Conservation (phyloP, 2,329 filamentous ascomycete species). For the Annulohypoxylon truncatum region DNA sequence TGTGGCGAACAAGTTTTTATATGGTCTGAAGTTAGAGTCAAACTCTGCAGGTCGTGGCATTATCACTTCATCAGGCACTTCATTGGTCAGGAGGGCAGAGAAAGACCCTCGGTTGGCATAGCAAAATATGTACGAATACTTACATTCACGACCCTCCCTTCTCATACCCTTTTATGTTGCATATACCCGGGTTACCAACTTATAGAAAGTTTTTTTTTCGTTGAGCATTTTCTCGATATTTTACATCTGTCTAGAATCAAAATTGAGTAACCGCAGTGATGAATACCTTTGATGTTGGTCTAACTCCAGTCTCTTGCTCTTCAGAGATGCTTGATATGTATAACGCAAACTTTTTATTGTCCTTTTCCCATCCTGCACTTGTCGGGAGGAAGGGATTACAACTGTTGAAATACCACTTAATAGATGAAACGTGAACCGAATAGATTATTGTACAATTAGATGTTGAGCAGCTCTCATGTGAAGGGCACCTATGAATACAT, state of each 20-base stretch:
- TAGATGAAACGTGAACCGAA: no score
- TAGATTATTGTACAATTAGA: no score
- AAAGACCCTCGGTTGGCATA: conserved; percentile 24
- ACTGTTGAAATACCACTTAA: no score
- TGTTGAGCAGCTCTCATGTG: no score
- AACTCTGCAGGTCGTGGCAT: conserved; percentile 9
- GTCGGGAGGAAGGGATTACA: no score
- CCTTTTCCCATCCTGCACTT: no score
- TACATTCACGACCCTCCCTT: conserved; percentile 36
- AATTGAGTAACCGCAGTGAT: background rate
- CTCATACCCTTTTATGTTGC: conserved; percentile 30
- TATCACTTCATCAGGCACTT: conserved; percentile 21
- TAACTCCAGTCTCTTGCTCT: background rate
- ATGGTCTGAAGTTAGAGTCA: conserved; percentile 3
- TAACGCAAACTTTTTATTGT: no score
- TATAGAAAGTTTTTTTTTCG: conserved; percentile 23
- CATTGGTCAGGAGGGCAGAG: conserved; percentile 14
- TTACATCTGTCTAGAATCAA: background rate
- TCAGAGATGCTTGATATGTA: background rate
- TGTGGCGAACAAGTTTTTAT: conserved; percentile 21
- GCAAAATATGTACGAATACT: conserved; percentile 33
- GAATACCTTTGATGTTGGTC: background rate
- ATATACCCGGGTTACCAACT: conserved; percentile 36
- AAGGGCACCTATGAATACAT: no score
- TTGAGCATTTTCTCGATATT: conserved; percentile 1